A percentile compares a stretch with the other conserved stretches of the same genome.
These are phyloP conservation scores for Physcomitrium patens DNA, from an alignment of 225 moss, liverwort and hornwort species.

Conservation along the genomic window DNA sequence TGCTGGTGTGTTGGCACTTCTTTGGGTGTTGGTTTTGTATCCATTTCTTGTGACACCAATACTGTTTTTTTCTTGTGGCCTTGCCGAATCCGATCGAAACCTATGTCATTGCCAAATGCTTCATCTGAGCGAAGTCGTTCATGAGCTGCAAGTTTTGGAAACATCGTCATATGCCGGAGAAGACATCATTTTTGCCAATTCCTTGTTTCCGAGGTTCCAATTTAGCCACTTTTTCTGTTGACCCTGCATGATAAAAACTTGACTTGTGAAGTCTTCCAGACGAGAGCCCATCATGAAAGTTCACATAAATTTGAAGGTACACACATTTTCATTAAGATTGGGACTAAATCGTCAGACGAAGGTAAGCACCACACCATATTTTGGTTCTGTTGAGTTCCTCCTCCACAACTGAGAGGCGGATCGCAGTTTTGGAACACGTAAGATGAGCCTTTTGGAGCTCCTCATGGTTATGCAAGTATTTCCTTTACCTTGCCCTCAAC, in stretches of 20 bases:
- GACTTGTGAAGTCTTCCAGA: background rate
- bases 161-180: conserved; percentile 23
- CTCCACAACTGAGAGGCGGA: conserved; percentile 36
- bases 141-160: conserved; percentile 47
- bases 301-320: background rate
- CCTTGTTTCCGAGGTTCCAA: conserved; percentile 22
- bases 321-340: background rate
- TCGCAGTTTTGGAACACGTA: conserved; percentile 45
- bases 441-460: conserved; percentile 44
- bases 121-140: conserved; percentile 44
- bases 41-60: conserved; percentile 25
- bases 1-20: background rate
- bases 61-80: conserved; percentile 25
- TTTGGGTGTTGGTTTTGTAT: conserved; percentile 15
- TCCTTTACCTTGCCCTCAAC: conserved; percentile 47
- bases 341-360: background rate
- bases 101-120: conserved; percentile 36
- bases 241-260: conserved; percentile 22
- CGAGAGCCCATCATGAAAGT: background rate
- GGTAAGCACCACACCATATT: conserved; percentile 18
- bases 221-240: background rate
- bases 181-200: conserved; percentile 6
- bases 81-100: conserved; percentile 25
- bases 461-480: conserved; percentile 29
- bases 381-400: conserved; percentile 35